A percentile compares a stretch with the other conserved stretches of the same genome.
Conservation (phyloP, 202 grass and related monocot species). For the Carex sylvatica region DNA sequence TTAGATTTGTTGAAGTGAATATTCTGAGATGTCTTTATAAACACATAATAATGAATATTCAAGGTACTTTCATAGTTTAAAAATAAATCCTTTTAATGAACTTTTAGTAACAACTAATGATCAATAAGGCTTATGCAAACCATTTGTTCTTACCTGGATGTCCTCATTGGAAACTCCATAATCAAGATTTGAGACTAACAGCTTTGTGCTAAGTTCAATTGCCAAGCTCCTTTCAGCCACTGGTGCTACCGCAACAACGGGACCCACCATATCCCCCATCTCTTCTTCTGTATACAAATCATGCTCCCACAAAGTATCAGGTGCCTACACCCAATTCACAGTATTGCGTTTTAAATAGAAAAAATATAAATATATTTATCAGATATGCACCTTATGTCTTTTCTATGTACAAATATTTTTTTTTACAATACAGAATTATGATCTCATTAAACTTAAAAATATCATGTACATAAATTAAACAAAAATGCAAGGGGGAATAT, state of each 20-base stretch:
- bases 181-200: constrained; percentile 77
- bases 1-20: neutral
- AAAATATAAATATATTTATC: too few relatives aligned
- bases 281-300: constrained; percentile 24
- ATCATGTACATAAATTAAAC: too few relatives aligned
- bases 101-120: neutral
- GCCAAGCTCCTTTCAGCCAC: neutral
- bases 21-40: neutral
- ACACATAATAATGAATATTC: neutral
- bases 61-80: neutral
- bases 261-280: neutral
- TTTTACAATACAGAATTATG: too few relatives aligned
- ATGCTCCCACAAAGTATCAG: constrained; percentile 27
- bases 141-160: constrained; percentile 44
- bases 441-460: too few relatives aligned
- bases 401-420: too few relatives aligned
- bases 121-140: neutral
- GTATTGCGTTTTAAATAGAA: too few relatives aligned
- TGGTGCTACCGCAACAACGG: neutral
- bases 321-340: neutral
- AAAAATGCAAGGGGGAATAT: too few relatives aligned
- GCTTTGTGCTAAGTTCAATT: constrained; percentile 46
- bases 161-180: constrained; percentile 64
- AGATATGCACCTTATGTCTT: too few relatives aligned
- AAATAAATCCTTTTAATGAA: neutral